Conservation (phyloP, 305 asterid species). For the Euphrasia arctica region DNA sequence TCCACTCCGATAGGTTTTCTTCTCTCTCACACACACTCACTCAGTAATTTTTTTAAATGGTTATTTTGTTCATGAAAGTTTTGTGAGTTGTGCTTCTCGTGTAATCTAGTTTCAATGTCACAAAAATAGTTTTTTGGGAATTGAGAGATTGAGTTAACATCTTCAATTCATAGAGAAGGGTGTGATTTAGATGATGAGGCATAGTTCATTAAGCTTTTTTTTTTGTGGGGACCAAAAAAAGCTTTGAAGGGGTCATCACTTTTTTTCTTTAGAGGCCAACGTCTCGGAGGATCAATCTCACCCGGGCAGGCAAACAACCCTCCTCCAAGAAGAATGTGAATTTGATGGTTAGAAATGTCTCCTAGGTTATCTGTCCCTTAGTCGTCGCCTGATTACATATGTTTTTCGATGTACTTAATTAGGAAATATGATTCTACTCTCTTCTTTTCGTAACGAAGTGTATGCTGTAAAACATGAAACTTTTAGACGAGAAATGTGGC, state of each 20-base stretch:
- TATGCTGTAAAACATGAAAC: neutral
- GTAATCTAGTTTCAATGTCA: constrained; percentile 2
- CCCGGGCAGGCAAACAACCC: too few relatives aligned
- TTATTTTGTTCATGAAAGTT: neutral
- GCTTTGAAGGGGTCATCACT: constrained; percentile 2
- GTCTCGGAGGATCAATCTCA: too few relatives aligned
- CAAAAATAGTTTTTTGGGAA: neutral
- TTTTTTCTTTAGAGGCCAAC: constrained; percentile 10
- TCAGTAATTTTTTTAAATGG: neutral
- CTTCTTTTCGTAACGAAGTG: neutral
- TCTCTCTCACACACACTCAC: neutral
- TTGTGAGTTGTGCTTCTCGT: neutral
- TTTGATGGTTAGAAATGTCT: neutral
- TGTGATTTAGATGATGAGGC: constrained; percentile 8
- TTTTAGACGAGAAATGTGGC: neutral
- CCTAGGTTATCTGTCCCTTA: neutral
- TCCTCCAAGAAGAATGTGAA: too few relatives aligned
- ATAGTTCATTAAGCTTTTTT: neutral
- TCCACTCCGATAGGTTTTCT: constrained; percentile 50
- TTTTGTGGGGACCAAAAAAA: neutral
- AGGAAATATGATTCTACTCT: too few relatives aligned
- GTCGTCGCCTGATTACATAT: too few relatives aligned
- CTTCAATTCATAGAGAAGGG: neutral
- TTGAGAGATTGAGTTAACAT: neutral
- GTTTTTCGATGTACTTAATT: too few relatives aligned